Percentiles rank a stretch among this genome's conserved stretches.
phyloP scores from a whole-genome alignment of 164 flowering plant species.

The Dillenia turbinata region DNA sequence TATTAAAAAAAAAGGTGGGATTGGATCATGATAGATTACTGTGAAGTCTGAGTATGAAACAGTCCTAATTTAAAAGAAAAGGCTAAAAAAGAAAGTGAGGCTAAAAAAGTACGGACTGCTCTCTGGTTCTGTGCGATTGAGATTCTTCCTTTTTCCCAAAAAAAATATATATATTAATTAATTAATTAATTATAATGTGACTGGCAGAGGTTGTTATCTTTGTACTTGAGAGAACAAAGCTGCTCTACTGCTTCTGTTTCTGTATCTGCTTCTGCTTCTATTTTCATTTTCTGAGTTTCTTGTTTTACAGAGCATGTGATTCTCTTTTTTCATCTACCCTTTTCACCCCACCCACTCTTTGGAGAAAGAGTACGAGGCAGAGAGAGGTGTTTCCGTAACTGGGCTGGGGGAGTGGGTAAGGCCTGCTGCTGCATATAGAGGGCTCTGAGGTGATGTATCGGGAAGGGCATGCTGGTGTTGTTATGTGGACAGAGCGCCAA shows the following conservation, averaged over 20 bases:
- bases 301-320: constrained; percentile 9
- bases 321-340: constrained; percentile 12
- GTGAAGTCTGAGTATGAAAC: no score
- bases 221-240: constrained; percentile 28
- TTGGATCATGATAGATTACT: no score
- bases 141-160: constrained; percentile 17
- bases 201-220: constrained; percentile 45
- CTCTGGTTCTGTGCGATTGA: background rate
- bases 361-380: background rate
- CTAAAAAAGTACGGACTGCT: constrained; percentile 14
- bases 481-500: constrained; percentile 13
- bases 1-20: no score
- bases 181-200: no score
- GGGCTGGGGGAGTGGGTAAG: constrained; percentile 18
- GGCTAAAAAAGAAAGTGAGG: constrained; percentile 11
- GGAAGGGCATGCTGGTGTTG: background rate
- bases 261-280: background rate
- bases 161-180: no score
- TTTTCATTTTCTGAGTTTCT: no score
- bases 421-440: background rate
- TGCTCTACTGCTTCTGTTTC: constrained; percentile 4
- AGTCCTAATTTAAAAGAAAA: no score
- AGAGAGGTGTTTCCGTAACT: background rate
- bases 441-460: constrained; percentile 32
- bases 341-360: background rate